Evolutionary conservation across 176 grass and related monocot species (phyloP).

Genomic region (Avena atlantica): DNA sequence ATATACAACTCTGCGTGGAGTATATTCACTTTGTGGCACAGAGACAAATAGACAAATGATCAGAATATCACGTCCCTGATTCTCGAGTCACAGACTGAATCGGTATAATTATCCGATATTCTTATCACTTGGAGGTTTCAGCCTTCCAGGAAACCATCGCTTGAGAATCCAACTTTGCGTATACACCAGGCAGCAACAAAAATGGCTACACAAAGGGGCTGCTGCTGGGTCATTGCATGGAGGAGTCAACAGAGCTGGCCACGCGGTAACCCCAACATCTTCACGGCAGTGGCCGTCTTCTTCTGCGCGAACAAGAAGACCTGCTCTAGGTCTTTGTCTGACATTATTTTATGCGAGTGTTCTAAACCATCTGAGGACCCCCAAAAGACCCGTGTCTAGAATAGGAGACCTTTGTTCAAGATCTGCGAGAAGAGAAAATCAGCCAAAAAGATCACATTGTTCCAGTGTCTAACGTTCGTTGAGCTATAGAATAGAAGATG

Average conservation of each 20-base stretch:
- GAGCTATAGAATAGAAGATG: background rate
- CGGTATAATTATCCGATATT: background rate
- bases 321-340: background rate
- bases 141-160: background rate
- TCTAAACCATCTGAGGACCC: constrained; percentile 83
- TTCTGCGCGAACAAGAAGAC: background rate
- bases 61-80: background rate
- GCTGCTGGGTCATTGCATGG: background rate
- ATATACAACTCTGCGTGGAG: background rate
- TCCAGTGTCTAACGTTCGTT: background rate
- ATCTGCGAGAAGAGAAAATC: constrained; percentile 51
- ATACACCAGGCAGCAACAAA: background rate
- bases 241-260: background rate
- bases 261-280: background rate
- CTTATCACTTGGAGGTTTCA: background rate
- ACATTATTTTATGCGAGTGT: constrained; percentile 53
- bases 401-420: constrained; percentile 80
- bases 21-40: background rate
- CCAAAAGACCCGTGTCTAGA: constrained; percentile 81
- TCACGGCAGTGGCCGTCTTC: background rate
- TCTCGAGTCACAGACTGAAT: background rate
- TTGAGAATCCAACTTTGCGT: background rate
- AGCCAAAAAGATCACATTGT: constrained; percentile 1
- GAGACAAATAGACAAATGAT: background rate
- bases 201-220: background rate